These are phyloP conservation scores for Stephania japonica DNA, from an alignment of 164 flowering plant genomes.

Conservation along the genomic window DNA sequence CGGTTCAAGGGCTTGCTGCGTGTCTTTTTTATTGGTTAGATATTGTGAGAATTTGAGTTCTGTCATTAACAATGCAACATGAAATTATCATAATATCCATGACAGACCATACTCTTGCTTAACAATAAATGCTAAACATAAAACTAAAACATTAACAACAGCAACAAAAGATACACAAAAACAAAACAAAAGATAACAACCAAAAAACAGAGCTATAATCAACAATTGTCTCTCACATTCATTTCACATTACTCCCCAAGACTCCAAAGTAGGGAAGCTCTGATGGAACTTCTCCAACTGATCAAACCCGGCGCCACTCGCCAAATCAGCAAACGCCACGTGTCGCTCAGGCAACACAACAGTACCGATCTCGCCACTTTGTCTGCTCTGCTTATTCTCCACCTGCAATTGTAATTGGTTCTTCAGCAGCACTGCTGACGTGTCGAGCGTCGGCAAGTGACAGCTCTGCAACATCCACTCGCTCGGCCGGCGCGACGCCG, in stretches of 20 bases:
- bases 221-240: neutral
- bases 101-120: too few relatives aligned
- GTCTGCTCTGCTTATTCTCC: neutral
- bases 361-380: neutral
- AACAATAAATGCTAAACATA: too few relatives aligned
- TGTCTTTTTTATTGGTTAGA: too few relatives aligned
- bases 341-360: neutral
- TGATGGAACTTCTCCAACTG: neutral
- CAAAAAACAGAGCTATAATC: neutral
- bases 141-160: neutral
- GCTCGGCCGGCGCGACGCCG: slow-evolving; percentile 47
- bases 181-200: neutral
- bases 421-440: slow-evolving; percentile 56
- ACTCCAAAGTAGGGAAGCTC: slow-evolving; percentile 1
- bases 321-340: neutral
- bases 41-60: too few relatives aligned
- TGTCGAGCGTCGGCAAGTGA: slow-evolving; percentile 60
- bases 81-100: too few relatives aligned
- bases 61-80: too few relatives aligned
- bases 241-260: neutral
- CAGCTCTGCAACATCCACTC: slow-evolving; percentile 19
- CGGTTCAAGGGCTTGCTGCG: too few relatives aligned
- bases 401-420: slow-evolving; percentile 12
- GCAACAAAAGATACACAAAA: neutral
- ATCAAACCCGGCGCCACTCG: neutral